A percentile compares a stretch with the other conserved stretches of the same genome.
Evolutionary conservation across 192 early-diverging fungal species (phyloP).

Genomic region (Lobosporangium transversale): DNA sequence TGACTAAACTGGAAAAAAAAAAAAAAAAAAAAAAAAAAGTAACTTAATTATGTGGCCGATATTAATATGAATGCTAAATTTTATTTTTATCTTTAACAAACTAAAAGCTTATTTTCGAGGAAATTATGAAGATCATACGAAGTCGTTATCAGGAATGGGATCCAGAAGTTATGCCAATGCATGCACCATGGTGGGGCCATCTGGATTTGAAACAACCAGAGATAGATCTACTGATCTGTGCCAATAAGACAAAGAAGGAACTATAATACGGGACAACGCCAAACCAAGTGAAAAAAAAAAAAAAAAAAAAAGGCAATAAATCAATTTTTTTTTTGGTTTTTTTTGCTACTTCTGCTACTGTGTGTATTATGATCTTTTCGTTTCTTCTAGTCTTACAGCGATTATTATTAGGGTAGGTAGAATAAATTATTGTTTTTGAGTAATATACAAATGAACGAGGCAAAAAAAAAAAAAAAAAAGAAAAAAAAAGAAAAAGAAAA

Average conservation of each 20-base stretch:
- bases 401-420: not conserved
- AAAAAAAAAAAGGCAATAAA: not conserved
- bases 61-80: not conserved
- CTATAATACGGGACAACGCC: too few relatives aligned
- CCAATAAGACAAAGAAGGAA: constrained; percentile 24
- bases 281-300: constrained; percentile 1
- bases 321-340: not conserved
- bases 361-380: not conserved
- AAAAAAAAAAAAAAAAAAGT: too few relatives aligned
- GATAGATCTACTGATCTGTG: constrained; percentile 30
- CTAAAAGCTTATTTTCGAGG: constrained; percentile 48
- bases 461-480: too few relatives aligned
- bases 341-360: not conserved
- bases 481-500: too few relatives aligned
- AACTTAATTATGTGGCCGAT: not conserved
- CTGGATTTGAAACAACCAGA: constrained; percentile 25
- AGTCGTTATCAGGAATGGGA: constrained; percentile 58
- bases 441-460: too few relatives aligned
- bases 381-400: not conserved
- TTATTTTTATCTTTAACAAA: not conserved
- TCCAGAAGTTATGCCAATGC: constrained; percentile 59
- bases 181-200: constrained; percentile 54
- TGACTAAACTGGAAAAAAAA: not conserved
- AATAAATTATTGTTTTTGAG: too few relatives aligned
- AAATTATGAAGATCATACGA: constrained; percentile 55